Percentiles rank a stretch among this genome's conserved stretches.
Conservation (phyloP, 2,329 filamentous ascomycete species). For the Ceratocystis cacaofunesta region DNA sequence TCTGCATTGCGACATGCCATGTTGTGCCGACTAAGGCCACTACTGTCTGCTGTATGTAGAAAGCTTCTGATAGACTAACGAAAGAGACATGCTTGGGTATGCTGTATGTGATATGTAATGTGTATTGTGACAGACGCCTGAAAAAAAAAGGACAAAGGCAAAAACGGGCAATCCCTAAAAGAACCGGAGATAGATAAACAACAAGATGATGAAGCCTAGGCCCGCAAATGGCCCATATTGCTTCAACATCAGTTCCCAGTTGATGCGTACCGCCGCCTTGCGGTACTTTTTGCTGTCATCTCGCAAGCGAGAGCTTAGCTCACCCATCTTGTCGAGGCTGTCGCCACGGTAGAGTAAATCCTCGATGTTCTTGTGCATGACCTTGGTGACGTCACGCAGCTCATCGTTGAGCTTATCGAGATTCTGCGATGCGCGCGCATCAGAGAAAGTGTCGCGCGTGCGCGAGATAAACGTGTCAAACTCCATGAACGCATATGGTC, state of each 20-base stretch:
- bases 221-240: conserved; percentile 88
- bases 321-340: conserved; percentile 89
- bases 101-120: neutral
- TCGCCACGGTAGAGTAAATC: conserved; percentile 91
- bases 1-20: neutral
- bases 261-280: conserved; percentile 83
- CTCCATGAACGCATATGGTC: conserved; percentile 92
- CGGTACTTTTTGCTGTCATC: conserved; percentile 94
- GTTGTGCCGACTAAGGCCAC: too few relatives aligned
- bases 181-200: conserved; percentile 89
- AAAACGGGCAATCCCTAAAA: conserved; percentile 39
- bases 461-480: conserved; percentile 95
- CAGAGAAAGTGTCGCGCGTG: conserved; percentile 87
- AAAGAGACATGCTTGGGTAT: too few relatives aligned
- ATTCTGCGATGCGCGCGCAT: conserved; percentile 79
- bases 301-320: conserved; percentile 70
- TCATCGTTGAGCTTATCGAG: conserved; percentile 93
- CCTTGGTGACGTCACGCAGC: conserved; percentile 91
- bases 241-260: conserved; percentile 92
- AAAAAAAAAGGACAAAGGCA: neutral
- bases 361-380: conserved; percentile 99
- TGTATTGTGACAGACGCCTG: neutral
- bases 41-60: too few relatives aligned
- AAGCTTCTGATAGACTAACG: too few relatives aligned
- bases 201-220: conserved; percentile 63